Evolutionary conservation across 768 basidiomycete species (phyloP).

Genomic region (Lanmaoa pseudosensibilis): DNA sequence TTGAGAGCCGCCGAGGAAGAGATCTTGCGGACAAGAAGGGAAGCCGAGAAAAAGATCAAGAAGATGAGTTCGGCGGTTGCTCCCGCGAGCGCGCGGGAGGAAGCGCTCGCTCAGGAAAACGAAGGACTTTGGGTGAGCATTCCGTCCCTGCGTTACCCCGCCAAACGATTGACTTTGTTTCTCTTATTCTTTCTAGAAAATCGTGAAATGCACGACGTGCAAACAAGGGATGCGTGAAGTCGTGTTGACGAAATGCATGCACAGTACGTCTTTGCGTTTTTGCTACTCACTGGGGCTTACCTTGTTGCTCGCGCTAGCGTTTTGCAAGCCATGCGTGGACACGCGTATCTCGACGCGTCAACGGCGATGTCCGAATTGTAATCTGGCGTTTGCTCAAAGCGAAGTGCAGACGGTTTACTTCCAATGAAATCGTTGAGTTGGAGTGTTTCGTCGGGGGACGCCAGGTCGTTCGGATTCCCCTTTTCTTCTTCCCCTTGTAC

Average conservation of each 20-base stretch:
- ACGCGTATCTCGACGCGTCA: conserved; percentile 86
- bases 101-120: conserved; percentile 47
- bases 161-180: not conserved
- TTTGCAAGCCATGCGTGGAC: conserved; percentile 84
- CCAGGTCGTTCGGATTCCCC: no score
- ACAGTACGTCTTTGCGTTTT: conserved; percentile 57
- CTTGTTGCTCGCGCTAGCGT: conserved; percentile 48
- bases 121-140: conserved; percentile 60
- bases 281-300: not conserved
- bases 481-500: no score
- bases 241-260: conserved; percentile 86
- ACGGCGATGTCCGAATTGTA: conserved; percentile 92
- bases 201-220: conserved; percentile 91
- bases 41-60: conserved; percentile 54
- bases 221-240: conserved; percentile 72
- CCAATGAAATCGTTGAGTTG: conserved; percentile 38
- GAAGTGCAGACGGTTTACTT: conserved; percentile 75
- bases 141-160: not conserved
- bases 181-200: conserved; percentile 47
- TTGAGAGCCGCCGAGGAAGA: conserved; percentile 44
- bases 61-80: conserved; percentile 36
- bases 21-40: conserved; percentile 46
- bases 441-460: no score
- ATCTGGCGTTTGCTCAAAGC: conserved; percentile 73
- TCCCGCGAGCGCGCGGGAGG: conserved; percentile 31